Conservation (phyloP, 768 basidiomycete species). For the Boletus speciosus region DNA sequence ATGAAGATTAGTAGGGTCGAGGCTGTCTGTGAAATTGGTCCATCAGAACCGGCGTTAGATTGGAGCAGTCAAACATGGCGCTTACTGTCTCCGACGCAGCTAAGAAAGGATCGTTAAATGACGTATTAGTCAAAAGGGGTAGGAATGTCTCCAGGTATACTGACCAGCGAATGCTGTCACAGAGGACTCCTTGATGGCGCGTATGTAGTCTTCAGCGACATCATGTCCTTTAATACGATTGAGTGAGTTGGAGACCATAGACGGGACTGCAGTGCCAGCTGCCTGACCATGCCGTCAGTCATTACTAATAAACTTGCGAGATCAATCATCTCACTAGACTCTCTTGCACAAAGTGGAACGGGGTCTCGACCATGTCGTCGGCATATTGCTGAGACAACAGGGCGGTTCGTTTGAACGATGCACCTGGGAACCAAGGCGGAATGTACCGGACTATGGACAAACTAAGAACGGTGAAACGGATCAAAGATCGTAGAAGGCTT, state of each 20-base stretch:
- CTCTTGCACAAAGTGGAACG: constrained; percentile 32
- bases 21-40: constrained; percentile 22
- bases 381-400: constrained; percentile 18
- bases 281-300: constrained; percentile 10
- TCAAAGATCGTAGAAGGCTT: constrained; percentile 1
- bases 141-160: background rate
- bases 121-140: background rate
- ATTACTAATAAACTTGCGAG: background rate
- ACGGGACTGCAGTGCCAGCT: constrained; percentile 23
- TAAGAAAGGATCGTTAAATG: background rate
- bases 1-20: constrained; percentile 32
- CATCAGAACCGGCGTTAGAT: background rate
- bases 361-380: constrained; percentile 24
- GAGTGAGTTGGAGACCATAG: constrained; percentile 28
- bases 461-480: background rate
- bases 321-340: constrained; percentile 26
- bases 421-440: constrained; percentile 41
- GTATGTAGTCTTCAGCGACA: constrained; percentile 5
- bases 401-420: constrained; percentile 33
- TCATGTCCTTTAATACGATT: constrained; percentile 8
- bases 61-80: background rate
- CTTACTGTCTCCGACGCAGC: constrained; percentile 32
- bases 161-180: constrained; percentile 31
- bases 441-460: constrained; percentile 31
- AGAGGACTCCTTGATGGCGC: constrained; percentile 27